Percentiles rank a stretch among this genome's conserved stretches.
These are phyloP conservation scores for Kalmanozyma brasiliensis DNA, from an alignment of 1,284 basidiomycete genomes.

Conservation along the genomic window DNA sequence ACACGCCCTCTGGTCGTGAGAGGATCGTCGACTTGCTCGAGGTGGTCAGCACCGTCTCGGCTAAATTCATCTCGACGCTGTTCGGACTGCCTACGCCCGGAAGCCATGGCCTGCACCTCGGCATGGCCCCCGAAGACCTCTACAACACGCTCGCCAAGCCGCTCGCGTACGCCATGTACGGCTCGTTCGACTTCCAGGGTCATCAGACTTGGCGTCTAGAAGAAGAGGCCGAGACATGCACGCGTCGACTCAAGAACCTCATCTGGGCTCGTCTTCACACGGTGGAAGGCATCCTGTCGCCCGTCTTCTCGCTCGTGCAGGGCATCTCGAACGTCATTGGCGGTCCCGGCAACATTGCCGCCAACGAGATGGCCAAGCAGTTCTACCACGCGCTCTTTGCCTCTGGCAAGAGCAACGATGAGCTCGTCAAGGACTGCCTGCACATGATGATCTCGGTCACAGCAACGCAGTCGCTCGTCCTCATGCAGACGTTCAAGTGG, in stretches of 20 bases:
- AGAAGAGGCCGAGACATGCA: slow-evolving; percentile 31
- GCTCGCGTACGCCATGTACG: slow-evolving; percentile 49
- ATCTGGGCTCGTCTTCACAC: slow-evolving; percentile 45
- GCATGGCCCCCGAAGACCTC: slow-evolving; percentile 35
- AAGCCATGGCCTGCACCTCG: slow-evolving; percentile 30
- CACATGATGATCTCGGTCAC: slow-evolving; percentile 50
- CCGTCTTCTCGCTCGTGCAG: slow-evolving; percentile 37
- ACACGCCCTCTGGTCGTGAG: slow-evolving; percentile 17
- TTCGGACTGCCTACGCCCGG: slow-evolving; percentile 43
- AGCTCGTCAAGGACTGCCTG: slow-evolving; percentile 42
- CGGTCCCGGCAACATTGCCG: slow-evolving; percentile 45
- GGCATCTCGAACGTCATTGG: slow-evolving; percentile 43
- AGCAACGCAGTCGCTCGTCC: slow-evolving; percentile 37
- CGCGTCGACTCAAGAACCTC: slow-evolving; percentile 40
- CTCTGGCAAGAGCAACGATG: slow-evolving; percentile 43
- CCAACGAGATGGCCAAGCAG: slow-evolving; percentile 36
- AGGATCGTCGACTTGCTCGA: slow-evolving; percentile 44
- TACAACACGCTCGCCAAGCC: slow-evolving; percentile 30
- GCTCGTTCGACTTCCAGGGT: slow-evolving; percentile 47
- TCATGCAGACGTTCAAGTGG: slow-evolving; percentile 47
- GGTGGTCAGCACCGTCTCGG: slow-evolving; percentile 41
- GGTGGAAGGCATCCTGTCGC: slow-evolving; percentile 32
- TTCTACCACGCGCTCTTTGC: slow-evolving; percentile 45
- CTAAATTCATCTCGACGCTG: slow-evolving; percentile 39
- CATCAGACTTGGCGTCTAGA: slow-evolving; percentile 48